Percentiles rank a stretch among this genome's conserved stretches.
Evolutionary conservation across 768 basidiomycete species (phyloP).

Genomic region (Coprinopsis cinerea): DNA sequence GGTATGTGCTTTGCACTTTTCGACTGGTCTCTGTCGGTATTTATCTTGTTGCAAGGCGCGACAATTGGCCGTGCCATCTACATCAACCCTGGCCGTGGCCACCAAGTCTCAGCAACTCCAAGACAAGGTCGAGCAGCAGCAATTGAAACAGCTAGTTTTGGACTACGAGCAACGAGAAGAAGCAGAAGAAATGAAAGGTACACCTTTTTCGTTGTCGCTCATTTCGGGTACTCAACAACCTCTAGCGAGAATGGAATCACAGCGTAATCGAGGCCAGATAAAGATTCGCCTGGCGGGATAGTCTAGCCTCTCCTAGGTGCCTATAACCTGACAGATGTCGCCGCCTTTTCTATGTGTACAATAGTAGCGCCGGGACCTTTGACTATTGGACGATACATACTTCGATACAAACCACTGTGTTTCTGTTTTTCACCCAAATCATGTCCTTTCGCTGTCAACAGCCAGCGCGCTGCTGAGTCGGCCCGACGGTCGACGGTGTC

Average conservation of each 20-base stretch:
- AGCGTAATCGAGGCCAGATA: slow-evolving; percentile 60
- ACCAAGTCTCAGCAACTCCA: slow-evolving; percentile 88
- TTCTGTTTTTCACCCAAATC: too few relatives aligned
- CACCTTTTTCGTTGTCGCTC: background rate
- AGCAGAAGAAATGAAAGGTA: slow-evolving; percentile 76
- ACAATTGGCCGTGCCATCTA: slow-evolving; percentile 84
- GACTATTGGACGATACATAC: too few relatives aligned
- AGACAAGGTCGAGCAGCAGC: slow-evolving; percentile 94
- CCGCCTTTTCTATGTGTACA: too few relatives aligned
- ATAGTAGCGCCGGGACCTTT: too few relatives aligned
- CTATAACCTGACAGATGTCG: too few relatives aligned
- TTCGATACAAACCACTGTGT: too few relatives aligned
- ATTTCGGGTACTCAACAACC: background rate
- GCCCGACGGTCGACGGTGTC: too few relatives aligned
- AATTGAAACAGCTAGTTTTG: slow-evolving; percentile 90
- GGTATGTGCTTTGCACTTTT: slow-evolving; percentile 34
- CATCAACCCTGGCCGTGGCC: slow-evolving; percentile 84
- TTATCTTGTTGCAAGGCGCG: slow-evolving; percentile 49
- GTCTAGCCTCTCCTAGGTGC: too few relatives aligned
- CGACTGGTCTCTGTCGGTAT: slow-evolving; percentile 3
- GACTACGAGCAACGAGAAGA: slow-evolving; percentile 89
- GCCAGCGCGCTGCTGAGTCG: too few relatives aligned
- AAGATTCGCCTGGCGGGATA: slow-evolving; percentile 77
- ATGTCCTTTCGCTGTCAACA: too few relatives aligned
- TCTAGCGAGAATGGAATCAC: slow-evolving; percentile 56